A percentile compares a stretch with the other conserved stretches of the same genome.
Evolutionary conservation across 2,329 filamentous ascomycete genomes (phyloP).

Genomic region (Didymella glomerata): DNA sequence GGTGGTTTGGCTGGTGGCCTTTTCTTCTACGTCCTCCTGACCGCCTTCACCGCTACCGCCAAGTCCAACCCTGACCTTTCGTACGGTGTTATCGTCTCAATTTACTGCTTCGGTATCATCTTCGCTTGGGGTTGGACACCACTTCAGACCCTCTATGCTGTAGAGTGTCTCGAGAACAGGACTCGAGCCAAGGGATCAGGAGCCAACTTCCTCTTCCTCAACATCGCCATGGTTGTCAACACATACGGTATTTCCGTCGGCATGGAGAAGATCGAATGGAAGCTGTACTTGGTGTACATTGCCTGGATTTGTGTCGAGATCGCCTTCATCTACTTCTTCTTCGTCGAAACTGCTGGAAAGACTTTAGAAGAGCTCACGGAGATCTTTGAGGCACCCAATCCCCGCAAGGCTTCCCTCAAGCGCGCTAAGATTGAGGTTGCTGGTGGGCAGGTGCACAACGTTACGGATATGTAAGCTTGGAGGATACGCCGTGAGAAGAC

Average conservation of each 20-base stretch:
- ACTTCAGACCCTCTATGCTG: slow-evolving; percentile 52
- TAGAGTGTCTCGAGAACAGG: slow-evolving; percentile 52
- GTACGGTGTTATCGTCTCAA: slow-evolving; percentile 52
- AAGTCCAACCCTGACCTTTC: slow-evolving; percentile 38
- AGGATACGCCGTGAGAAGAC: not conserved
- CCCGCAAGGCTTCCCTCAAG: slow-evolving; percentile 36
- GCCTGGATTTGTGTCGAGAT: slow-evolving; percentile 46
- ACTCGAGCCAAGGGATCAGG: slow-evolving; percentile 51
- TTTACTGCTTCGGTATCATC: slow-evolving; percentile 53
- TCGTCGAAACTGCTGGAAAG: slow-evolving; percentile 46
- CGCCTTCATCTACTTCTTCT: slow-evolving; percentile 39
- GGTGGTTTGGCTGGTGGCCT: slow-evolving; percentile 48
- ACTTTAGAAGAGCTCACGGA: slow-evolving; percentile 46
- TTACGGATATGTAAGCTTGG: slow-evolving; percentile 18
- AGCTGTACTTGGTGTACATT: slow-evolving; percentile 45
- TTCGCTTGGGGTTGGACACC: slow-evolving; percentile 54
- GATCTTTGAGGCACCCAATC: slow-evolving; percentile 45
- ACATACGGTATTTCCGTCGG: slow-evolving; percentile 46
- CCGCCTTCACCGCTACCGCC: slow-evolving; percentile 48
- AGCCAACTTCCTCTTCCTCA: slow-evolving; percentile 46
- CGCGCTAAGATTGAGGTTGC: slow-evolving; percentile 38
- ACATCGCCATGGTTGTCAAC: slow-evolving; percentile 47
- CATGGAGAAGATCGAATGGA: slow-evolving; percentile 46
- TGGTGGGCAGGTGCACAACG: slow-evolving; percentile 34
- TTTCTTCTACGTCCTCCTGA: slow-evolving; percentile 47